These are phyloP conservation scores for Talaromyces sp. DNA, from an alignment of 2,329 filamentous ascomycete genomes.

Conservation along the genomic window DNA sequence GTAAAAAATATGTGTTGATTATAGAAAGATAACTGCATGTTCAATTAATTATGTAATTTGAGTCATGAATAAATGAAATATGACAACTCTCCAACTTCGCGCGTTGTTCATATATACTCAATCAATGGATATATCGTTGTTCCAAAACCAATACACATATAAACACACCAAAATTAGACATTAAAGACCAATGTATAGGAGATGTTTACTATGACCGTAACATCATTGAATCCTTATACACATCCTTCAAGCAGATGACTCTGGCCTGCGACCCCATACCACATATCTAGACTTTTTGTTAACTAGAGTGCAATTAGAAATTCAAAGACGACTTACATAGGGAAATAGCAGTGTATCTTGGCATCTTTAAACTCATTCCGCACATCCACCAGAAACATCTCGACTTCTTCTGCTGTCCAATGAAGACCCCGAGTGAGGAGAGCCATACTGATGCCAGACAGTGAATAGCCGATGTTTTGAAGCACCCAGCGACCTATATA, in stretches of 20 bases:
- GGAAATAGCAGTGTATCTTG: background rate
- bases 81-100: background rate
- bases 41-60: background rate
- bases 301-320: background rate
- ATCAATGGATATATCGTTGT: background rate
- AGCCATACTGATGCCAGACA: background rate
- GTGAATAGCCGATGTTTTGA: background rate
- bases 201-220: background rate
- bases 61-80: background rate
- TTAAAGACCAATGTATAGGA: background rate
- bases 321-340: background rate
- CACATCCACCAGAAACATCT: background rate
- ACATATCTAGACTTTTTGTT: background rate
- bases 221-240: background rate
- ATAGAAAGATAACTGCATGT: background rate
- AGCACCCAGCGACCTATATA: background rate
- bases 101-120: background rate
- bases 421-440: background rate
- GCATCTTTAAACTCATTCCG: background rate
- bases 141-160: background rate
- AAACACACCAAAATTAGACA: background rate
- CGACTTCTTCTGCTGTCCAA: background rate
- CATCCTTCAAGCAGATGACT: background rate
- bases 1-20: background rate
- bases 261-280: background rate